These are phyloP conservation scores for Dryas drummondii DNA, from an alignment of 306 rosid species.

Conservation along the genomic window DNA sequence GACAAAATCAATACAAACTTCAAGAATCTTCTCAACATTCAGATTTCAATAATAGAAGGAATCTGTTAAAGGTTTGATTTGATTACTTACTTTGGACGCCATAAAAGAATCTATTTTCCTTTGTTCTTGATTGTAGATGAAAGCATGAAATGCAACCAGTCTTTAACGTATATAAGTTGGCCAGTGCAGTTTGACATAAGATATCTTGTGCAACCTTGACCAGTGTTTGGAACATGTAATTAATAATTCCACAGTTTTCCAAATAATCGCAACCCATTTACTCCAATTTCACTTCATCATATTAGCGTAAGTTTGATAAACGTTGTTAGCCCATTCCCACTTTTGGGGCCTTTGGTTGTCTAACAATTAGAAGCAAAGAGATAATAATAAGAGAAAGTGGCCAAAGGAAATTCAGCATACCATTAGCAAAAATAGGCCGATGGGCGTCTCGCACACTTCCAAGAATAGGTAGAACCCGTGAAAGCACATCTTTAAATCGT, in stretches of 20 bases:
- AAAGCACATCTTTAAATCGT: conserved; percentile 85
- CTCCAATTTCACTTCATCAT: conserved; percentile 3
- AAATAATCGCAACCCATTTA: background rate
- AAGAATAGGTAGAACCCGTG: conserved; percentile 88
- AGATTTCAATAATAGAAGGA: background rate
- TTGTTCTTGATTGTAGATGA: background rate
- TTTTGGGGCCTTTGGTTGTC: no score
- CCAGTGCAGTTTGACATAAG: background rate
- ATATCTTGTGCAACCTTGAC: background rate
- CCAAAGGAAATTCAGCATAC: conserved; percentile 43
- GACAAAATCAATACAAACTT: background rate
- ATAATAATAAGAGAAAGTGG: conserved; percentile 3
- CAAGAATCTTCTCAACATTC: background rate
- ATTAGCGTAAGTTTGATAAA: no score
- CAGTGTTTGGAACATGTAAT: background rate
- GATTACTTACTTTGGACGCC: background rate
- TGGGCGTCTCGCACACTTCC: conserved; percentile 89
- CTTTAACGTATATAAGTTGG: background rate
- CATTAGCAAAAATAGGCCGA: conserved; percentile 87
- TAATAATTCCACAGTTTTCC: background rate
- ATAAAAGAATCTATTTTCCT: background rate
- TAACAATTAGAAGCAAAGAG: background rate
- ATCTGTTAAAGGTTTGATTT: no score
- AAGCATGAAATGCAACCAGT: background rate
- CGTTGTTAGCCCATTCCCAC: no score